Evolutionary conservation across 768 basidiomycete genomes (phyloP), one percentile per base, ranked within the genome.

Genomic region (Antrodiella citrinella): DNA sequence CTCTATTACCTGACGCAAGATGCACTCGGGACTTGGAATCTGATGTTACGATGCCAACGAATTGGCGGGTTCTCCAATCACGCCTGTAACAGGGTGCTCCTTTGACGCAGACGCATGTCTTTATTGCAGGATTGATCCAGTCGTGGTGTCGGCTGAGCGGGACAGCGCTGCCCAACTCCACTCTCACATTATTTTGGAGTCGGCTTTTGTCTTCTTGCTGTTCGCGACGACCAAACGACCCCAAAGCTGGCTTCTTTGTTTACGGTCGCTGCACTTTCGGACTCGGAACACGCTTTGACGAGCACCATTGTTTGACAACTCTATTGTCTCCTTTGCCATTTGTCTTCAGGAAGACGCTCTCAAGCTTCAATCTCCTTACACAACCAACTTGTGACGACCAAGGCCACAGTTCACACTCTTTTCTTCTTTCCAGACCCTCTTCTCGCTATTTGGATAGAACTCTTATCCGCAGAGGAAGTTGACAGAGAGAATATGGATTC

Each of bases 331-430:
- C 30, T 35, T 15, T 15, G 7, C 30, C 30, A 7, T 7, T 35
- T 35, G 30, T 35, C 30, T 15, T 15, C 30, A 15, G 30, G 30
- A n/a, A n/a, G n/a, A 35, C 30, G 30, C 30, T 15, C 30, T 35
- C 15, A 7, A 15, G 7, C 30, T 35, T 35, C n/a, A n/a, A n/a
- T n/a, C n/a, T 35, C 30, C 30, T 15, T 15, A 7, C 30, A 15
- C 7, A 7, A 35, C 30, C 30, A 35, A 35, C 30, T 35, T 35
- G 30, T 35, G 30, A 35, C 30, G 30, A 7, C 30, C 30, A 35
- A 7, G 51, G 48, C 45, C 52, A 44, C 22, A 21, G 26, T 20
- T 23, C 48, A 49, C 52, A 19, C 43, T 53, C 52, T 38, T 46
- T 49, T 39, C 19, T 13, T 45, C 13, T 39, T 20, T 18, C 30